These are phyloP conservation scores for Calocera viscosa DNA, from an alignment of 768 basidiomycete species.

Conservation along the genomic window DNA sequence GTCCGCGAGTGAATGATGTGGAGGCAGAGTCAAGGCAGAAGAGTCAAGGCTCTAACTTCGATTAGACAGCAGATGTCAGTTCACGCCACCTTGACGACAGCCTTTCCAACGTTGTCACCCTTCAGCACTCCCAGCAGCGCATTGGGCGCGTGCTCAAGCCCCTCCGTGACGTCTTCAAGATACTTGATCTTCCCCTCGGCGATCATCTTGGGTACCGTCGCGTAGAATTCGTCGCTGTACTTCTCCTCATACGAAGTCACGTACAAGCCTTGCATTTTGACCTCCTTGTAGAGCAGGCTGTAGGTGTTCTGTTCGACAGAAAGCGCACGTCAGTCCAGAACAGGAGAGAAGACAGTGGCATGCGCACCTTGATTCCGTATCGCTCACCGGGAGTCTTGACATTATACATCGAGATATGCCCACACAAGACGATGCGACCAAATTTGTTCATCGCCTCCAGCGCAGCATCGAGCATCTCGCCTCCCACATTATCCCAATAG, in stretches of 20 bases:
- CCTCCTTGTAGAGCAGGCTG: conserved; percentile 32
- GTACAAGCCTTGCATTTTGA: conserved; percentile 38
- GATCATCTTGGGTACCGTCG: conserved; percentile 31
- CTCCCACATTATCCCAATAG: conserved; percentile 51
- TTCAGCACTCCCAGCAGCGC: conserved; percentile 30
- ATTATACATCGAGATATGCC: conserved; percentile 28
- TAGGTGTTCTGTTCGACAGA: conserved; percentile 29
- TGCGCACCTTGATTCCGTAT: conserved; percentile 18
- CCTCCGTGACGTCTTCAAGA: conserved; percentile 35
- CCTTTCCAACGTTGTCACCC: conserved; percentile 31
- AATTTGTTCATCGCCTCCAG: conserved; percentile 34
- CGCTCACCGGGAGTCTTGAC: conserved; percentile 11
- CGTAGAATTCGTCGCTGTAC: conserved; percentile 34
- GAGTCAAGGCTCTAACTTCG: no score
- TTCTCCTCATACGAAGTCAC: conserved; percentile 28
- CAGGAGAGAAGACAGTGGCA: not conserved
- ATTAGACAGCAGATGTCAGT: no score
- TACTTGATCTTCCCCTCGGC: conserved; percentile 38
- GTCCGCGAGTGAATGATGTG: no score
- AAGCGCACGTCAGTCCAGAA: not conserved
- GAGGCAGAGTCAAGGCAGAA: no score
- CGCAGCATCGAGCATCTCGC: conserved; percentile 45
- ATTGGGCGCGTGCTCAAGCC: conserved; percentile 33
- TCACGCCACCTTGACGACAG: conserved; percentile 22
- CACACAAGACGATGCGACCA: conserved; percentile 40